Evolutionary conservation across 345 rosid genomes (phyloP).

Genomic region (Microthlaspi erraticum): DNA sequence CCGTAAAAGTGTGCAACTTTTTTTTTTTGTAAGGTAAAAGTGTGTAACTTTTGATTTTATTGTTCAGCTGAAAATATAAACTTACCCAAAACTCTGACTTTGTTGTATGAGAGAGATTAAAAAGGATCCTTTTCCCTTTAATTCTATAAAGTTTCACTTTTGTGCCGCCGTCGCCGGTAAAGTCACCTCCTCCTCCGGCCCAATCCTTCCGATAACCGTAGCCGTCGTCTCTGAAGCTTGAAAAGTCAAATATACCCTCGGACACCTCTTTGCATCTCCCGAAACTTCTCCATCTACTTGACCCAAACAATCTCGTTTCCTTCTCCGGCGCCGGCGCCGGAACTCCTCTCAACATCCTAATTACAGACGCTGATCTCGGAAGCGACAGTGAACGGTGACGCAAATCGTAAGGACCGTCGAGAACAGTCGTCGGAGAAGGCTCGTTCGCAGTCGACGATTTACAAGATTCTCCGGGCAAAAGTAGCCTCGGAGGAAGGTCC

Average conservation of each 20-base stretch:
- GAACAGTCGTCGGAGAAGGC: slow-evolving; percentile 62
- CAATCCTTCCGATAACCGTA: slow-evolving; percentile 12
- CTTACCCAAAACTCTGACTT: slow-evolving; percentile 65
- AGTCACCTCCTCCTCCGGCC: slow-evolving; percentile 12
- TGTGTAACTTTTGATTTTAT: slow-evolving; percentile 20
- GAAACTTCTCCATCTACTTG: slow-evolving; percentile 59
- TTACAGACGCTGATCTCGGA: slow-evolving; percentile 43
- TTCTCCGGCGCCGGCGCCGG: slow-evolving; percentile 42
- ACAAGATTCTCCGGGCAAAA: slow-evolving; percentile 41
- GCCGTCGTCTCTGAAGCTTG: slow-evolving; percentile 22
- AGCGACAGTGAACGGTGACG: slow-evolving; percentile 48
- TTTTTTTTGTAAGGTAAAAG: not conserved
- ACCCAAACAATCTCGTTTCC: slow-evolving; percentile 48
- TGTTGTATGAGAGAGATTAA: slow-evolving; percentile 46
- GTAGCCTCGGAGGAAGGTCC: slow-evolving; percentile 75
- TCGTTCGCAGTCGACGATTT: slow-evolving; percentile 25
- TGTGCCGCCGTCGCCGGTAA: slow-evolving; percentile 34
- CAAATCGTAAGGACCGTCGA: slow-evolving; percentile 58
- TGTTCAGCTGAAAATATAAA: slow-evolving; percentile 4
- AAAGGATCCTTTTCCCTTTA: slow-evolving; percentile 54
- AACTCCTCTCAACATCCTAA: slow-evolving; percentile 39
- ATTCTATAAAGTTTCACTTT: slow-evolving; percentile 56
- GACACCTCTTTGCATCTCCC: slow-evolving; percentile 45
- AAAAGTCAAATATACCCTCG: slow-evolving; percentile 44
- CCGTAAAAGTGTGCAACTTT: slow-evolving; percentile 20